Percentiles rank a stretch among this genome's conserved stretches.
phyloP scores from a whole-genome alignment of 176 grass and related monocot genomes.

The Musa troglodytarum region DNA sequence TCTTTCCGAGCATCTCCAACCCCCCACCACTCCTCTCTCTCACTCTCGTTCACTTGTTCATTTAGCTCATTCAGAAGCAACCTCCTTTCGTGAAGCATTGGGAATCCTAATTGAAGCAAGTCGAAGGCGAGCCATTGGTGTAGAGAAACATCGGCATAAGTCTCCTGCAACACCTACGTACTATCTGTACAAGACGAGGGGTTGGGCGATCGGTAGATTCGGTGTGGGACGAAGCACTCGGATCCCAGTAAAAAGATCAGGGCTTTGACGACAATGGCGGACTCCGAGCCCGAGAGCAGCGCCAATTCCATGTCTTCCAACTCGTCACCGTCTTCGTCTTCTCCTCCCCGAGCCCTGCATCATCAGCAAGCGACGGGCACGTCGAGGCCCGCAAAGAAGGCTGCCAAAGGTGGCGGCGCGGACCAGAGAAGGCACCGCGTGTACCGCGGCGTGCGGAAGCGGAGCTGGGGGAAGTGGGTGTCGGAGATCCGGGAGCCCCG shows the following conservation, averaged over 20 bases:
- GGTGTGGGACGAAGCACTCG: too few species aligned
- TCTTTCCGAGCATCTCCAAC: too few species aligned
- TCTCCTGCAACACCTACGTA: too few species aligned
- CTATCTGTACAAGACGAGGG: too few species aligned
- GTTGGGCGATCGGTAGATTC: too few species aligned
- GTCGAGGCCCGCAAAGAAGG: background rate
- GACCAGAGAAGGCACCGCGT: conserved; percentile 10
- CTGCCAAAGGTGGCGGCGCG: background rate
- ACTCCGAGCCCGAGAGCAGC: background rate
- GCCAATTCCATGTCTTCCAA: background rate
- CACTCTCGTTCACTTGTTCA: too few species aligned
- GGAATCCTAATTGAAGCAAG: too few species aligned
- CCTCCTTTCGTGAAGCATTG: too few species aligned
- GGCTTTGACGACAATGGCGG: background rate
- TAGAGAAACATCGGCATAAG: too few species aligned
- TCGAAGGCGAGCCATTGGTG: too few species aligned
- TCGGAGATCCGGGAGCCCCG: conserved; percentile 96
- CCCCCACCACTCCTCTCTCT: too few species aligned
- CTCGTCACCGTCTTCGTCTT: background rate
- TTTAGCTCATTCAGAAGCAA: too few species aligned
- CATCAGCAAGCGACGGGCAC: background rate
- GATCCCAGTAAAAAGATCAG: background rate
- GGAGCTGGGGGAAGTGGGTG: conserved; percentile 94
- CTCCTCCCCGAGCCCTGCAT: background rate
- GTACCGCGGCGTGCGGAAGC: conserved; percentile 73